Base-by-base conservation (phyloP, 1,284 basidiomycete species). In the Puccinia horiana region DNA sequence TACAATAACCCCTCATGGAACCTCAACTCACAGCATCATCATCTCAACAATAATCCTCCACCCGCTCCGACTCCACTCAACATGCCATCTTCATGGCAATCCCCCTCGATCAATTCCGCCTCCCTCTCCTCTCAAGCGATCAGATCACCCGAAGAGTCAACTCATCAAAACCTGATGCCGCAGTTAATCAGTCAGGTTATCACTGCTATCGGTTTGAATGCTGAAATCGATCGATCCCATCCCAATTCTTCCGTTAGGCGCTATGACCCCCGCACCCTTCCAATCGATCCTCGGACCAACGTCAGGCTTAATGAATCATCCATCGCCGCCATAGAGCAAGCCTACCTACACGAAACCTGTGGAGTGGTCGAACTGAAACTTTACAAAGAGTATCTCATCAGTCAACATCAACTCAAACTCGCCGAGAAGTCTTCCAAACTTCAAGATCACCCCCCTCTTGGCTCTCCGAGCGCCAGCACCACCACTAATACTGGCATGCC, bases 141-240 rank as follows among this genome's bases (percentile, higher is more conserved):
- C 37, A 37, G 56, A n/a, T 52, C 58, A 26, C 49, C 56, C n/a
- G 69, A 74, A 29, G 70, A 81, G 35, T 37, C 69, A 16, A 63
- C 18, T 42, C 70, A 73, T 35, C 79, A 63, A 74, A 35, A 61
- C 18, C 14, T 63, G 3, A 73, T 81, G 20, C 54, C 67, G 37
- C 79, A 74, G 52, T 20, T 69, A 11, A 42, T 81, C 1, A 74
- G 70, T 81, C 69, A 81, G 44, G 79, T 81, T 16, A 74, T 81
- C 54, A 81, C 79, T 26, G 79, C 79, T n/a, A 80, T 80, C 11
- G 67, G 77, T 42, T 63, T 81, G 70, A 81, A 73, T 74, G 70
- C 79, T 63, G 69, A 74, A 18, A n/a, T 69, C 37, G 79, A 74
- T 81, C 52, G 79, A 63, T 81, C 42, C 0, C 44, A 74, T 65